Evolutionary conservation across 768 basidiomycete genomes (phyloP).

Genomic region (Lactifluus echinatus): DNA sequence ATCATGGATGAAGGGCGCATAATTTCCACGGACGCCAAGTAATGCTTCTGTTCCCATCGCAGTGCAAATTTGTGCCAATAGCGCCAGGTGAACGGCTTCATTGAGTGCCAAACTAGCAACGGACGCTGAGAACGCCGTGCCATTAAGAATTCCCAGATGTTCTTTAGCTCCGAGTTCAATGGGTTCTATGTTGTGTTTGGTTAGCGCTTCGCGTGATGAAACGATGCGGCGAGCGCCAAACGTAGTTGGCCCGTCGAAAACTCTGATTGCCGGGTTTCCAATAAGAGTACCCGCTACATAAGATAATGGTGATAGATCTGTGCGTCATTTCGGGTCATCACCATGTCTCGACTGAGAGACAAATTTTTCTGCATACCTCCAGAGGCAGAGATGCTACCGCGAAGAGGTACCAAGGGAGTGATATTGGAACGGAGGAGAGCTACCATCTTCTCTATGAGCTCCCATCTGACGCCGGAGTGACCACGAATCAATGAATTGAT

Average conservation of each 20-base stretch:
- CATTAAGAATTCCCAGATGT: constrained; percentile 75
- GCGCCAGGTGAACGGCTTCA: constrained; percentile 58
- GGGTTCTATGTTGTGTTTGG: constrained; percentile 51
- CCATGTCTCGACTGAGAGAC: not conserved
- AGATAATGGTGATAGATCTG: constrained; percentile 20
- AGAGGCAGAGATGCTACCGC: constrained; percentile 76
- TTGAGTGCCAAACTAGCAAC: constrained; percentile 67
- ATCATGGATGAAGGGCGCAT: constrained; percentile 71
- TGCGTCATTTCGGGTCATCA: not conserved
- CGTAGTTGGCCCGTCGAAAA: constrained; percentile 45
- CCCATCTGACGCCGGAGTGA: constrained; percentile 79
- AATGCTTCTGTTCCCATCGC: constrained; percentile 83
- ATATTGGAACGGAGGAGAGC: constrained; percentile 62
- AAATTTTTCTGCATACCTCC: constrained; percentile 45
- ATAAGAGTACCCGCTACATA: constrained; percentile 58
- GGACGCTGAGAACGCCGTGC: constrained; percentile 77
- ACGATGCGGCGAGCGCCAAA: constrained; percentile 44
- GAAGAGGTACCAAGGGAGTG: constrained; percentile 72
- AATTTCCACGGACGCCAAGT: constrained; percentile 60
- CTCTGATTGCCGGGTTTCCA: constrained; percentile 73
- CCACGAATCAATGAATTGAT: constrained; percentile 86
- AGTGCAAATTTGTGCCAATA: constrained; percentile 65
- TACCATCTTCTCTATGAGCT: constrained; percentile 72
- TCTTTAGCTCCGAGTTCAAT: constrained; percentile 67
- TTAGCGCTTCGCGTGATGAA: constrained; percentile 50